A percentile compares a stretch with the other conserved stretches of the same genome.
phyloP scores from a whole-genome alignment of 2,329 filamentous ascomycete species.

The Trichophyton mentagrophytes region DNA sequence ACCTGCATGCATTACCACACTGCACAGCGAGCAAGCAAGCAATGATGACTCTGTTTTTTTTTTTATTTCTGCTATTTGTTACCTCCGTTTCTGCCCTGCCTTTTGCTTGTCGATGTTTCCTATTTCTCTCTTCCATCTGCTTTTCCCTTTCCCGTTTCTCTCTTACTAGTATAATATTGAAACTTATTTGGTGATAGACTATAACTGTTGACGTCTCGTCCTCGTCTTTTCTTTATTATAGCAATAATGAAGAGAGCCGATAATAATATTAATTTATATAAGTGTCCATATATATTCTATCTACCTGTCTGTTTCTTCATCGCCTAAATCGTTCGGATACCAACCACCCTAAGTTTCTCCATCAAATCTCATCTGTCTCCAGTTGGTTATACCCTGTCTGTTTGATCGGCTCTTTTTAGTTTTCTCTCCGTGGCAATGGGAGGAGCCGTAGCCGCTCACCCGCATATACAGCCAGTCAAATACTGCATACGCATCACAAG shows the following conservation, averaged over 20 bases:
- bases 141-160: neutral
- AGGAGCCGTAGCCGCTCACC: too few species aligned
- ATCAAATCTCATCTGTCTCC: too few species aligned
- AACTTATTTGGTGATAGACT: constrained; percentile 3
- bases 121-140: neutral
- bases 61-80: neutral
- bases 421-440: too few species aligned
- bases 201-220: neutral
- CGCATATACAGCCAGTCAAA: too few species aligned
- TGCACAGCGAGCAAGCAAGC: constrained; percentile 2
- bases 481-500: too few species aligned
- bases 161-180: constrained; percentile 1
- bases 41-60: constrained; percentile 1
- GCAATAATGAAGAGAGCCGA: neutral
- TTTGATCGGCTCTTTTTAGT: too few species aligned
- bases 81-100: too few species aligned
- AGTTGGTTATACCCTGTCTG: too few species aligned
- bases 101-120: neutral
- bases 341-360: neutral
- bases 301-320: neutral
- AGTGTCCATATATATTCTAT: neutral
- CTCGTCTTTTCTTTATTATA: neutral
- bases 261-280: constrained; percentile 2
- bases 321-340: too few species aligned
- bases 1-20: neutral